These are phyloP conservation scores for Sarcodon aspratus DNA, from an alignment of 768 basidiomycete genomes.

Conservation along the genomic window DNA sequence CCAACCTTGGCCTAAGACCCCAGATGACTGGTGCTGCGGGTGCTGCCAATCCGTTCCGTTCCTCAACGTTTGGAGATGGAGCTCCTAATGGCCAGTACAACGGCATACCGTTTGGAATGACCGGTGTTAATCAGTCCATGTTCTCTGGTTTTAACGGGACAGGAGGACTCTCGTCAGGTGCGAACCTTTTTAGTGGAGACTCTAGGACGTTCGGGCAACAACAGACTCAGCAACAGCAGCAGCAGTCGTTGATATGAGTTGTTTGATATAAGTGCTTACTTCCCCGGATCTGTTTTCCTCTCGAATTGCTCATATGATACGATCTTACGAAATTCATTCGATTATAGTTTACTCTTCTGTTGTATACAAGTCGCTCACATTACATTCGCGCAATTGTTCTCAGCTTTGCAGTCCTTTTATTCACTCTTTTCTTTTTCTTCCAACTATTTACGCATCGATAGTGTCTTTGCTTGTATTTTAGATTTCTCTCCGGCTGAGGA, in stretches of 20 bases:
- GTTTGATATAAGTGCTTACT: neutral
- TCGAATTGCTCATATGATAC: no score
- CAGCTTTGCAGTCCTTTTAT: no score
- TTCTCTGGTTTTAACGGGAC: neutral
- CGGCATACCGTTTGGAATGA: neutral
- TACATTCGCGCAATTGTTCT: no score
- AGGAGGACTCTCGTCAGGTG: neutral
- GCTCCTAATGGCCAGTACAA: neutral
- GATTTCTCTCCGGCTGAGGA: no score
- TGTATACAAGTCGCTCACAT: no score
- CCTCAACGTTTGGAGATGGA: slow-evolving; percentile 20
- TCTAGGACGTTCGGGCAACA: no score
- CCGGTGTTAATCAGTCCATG: neutral
- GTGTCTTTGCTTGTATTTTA: no score
- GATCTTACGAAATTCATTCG: no score
- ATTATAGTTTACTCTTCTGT: no score
- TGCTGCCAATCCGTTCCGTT: slow-evolving; percentile 29
- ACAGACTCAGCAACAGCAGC: neutral
- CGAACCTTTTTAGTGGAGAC: neutral
- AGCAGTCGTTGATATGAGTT: neutral
- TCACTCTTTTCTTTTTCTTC: no score
- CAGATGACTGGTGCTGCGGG: slow-evolving; percentile 25
- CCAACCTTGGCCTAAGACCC: slow-evolving; percentile 20
- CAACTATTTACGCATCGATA: no score
- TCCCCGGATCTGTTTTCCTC: no score